Evolutionary conservation across 2,329 filamentous ascomycete species (phyloP).

Genomic region (Emericellopsis cladophorae): DNA sequence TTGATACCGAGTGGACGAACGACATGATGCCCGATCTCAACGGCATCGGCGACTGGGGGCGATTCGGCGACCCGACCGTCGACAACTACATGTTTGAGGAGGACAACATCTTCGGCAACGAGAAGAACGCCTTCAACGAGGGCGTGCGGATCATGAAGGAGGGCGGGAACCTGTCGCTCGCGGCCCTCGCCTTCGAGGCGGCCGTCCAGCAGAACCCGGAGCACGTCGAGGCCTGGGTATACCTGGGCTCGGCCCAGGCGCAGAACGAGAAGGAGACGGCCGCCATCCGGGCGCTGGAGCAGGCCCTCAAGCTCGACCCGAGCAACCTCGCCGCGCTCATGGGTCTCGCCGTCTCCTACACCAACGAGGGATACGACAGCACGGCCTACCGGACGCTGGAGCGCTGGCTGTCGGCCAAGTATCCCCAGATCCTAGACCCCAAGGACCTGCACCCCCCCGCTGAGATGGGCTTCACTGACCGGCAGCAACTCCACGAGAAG

Average conservation of each 20-base stretch:
- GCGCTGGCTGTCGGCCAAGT: constrained; percentile 92
- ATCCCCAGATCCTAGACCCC: constrained; percentile 68
- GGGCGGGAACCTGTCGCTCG: constrained; percentile 86
- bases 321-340: constrained; percentile 83
- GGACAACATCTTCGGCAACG: constrained; percentile 76
- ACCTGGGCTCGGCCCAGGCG: constrained; percentile 82
- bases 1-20: constrained; percentile 70
- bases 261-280: constrained; percentile 98
- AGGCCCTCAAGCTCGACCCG: constrained; percentile 77
- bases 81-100: constrained; percentile 93
- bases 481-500: constrained; percentile 76
- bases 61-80: constrained; percentile 61
- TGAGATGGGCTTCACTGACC: constrained; percentile 92
- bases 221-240: constrained; percentile 88
- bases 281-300: constrained; percentile 85
- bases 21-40: constrained; percentile 44
- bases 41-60: constrained; percentile 47
- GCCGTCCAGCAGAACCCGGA: constrained; percentile 81
- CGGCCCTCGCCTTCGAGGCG: constrained; percentile 88
- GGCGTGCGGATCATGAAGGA: constrained; percentile 87
- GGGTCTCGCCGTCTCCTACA: constrained; percentile 93
- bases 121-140: constrained; percentile 80
- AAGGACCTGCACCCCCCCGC: constrained; percentile 58
- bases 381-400: constrained; percentile 93
- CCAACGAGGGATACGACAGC: constrained; percentile 96